Base-by-base conservation (phyloP, 345 rosid genomes). In the Theobroma cacao region DNA sequence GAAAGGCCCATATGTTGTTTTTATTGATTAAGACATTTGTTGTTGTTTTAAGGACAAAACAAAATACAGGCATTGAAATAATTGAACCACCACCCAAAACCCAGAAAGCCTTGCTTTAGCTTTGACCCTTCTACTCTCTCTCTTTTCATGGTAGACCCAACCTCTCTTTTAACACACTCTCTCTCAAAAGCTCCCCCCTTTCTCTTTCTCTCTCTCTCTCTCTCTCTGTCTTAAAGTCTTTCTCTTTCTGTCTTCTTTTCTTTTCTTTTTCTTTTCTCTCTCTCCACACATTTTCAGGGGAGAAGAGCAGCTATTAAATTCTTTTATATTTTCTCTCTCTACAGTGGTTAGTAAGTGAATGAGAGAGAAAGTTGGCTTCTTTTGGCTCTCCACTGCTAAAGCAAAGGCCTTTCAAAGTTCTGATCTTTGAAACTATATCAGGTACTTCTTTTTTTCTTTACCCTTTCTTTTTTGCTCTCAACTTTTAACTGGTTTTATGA, bases 81-180 rank as follows among this genome's bases (percentile, higher is more conserved):
- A 77, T 77, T 77, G 74, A 77, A 53, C 41, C 34, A 22, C 31
- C 14, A 31, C 48, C 40, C 36, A 24, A 53, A 40, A 67, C 17
- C 75, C 52, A 71, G 72, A 45, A 70, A 66, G 76, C 72, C 38
- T 75, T 67, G 56, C 88, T 84, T 82, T 80, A 80, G 67, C 85
- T 89, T 88, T 88, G 95, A 85, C 91, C 85, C 85, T 74, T 70
- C 78, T 33, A 45, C 58, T 68, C 52, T 69, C 53, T 68, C 34
- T 28, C 56, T 17, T 69, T 69, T 47, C 74, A 69, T 47, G 40
- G 74, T 28, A 47, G 74, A 45, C 74, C 74, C 74, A 28, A 9
- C 43, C 43, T 14, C 34, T 26, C 26, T 33, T 31, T 64, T n/a
- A 3, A 40, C 24, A 36, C 56, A 24, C 34, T 0, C 38, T 40